A percentile compares a stretch with the other conserved stretches of the same genome.
Evolutionary conservation across 139 green algal species (phyloP).

Genomic region (Tetradesmus obliquus): DNA sequence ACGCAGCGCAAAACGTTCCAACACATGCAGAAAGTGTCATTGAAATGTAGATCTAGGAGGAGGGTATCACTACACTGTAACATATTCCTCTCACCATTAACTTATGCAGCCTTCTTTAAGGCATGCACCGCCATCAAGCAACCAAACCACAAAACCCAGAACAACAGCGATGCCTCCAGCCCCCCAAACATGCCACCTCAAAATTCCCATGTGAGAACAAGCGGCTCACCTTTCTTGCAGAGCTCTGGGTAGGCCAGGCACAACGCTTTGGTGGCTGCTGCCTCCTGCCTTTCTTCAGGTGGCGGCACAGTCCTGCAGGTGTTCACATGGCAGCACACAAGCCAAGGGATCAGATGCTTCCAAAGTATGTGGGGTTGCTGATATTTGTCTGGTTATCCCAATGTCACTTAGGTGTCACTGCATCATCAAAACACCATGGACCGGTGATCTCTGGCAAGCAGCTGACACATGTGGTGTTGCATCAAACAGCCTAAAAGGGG

Average conservation of each 20-base stretch:
- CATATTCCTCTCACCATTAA: not conserved
- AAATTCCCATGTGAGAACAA: not conserved
- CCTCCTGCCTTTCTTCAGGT: not conserved
- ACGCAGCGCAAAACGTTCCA: not conserved
- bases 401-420: too few relatives aligned
- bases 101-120: not conserved
- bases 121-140: not conserved
- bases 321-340: not conserved
- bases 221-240: not conserved
- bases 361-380: too few relatives aligned
- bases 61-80: not conserved
- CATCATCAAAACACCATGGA: too few relatives aligned
- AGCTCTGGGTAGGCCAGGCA: conserved; percentile 14
- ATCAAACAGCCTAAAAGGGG: too few relatives aligned
- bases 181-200: not conserved
- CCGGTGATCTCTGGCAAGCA: too few relatives aligned
- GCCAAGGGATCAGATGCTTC: not conserved
- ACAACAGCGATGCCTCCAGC: too few relatives aligned
- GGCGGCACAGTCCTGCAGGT: not conserved
- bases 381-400: too few relatives aligned
- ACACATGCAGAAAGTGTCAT: too few relatives aligned
- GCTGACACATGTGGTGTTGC: too few relatives aligned
- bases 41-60: not conserved
- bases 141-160: not conserved
- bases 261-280: not conserved